Percentiles rank a stretch among this genome's conserved stretches.
Evolutionary conservation across 148 eudicot species (phyloP).

Genomic region (Pouteria glomerata): DNA sequence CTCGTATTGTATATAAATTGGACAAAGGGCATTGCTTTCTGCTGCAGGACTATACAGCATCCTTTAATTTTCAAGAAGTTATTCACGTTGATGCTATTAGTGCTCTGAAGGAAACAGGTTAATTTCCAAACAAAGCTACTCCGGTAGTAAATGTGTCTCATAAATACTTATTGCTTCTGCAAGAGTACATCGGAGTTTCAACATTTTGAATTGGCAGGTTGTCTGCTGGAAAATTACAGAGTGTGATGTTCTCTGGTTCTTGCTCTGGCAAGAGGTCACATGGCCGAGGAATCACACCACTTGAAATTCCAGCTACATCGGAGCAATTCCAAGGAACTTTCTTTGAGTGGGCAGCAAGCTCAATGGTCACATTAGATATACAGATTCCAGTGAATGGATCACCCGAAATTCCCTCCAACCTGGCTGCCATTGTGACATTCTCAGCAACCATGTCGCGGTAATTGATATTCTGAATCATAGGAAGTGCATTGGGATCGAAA

Average conservation of each 20-base stretch:
- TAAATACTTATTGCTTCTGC: constrained; percentile 19
- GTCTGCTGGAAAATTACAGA: constrained; percentile 63
- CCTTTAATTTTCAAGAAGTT: no score
- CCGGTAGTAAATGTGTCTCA: background rate
- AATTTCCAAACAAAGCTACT: background rate
- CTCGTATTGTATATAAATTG: no score
- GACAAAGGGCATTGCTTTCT: no score
- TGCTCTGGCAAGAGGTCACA: constrained; percentile 55
- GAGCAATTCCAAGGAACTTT: constrained; percentile 78
- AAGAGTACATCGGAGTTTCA: constrained; percentile 50
- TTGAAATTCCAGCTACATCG: constrained; percentile 62
- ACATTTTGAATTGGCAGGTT: constrained; percentile 55
- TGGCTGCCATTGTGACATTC: constrained; percentile 73
- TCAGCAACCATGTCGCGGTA: constrained; percentile 76
- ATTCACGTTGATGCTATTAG: background rate
- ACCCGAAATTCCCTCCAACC: constrained; percentile 66
- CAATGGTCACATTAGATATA: constrained; percentile 75
- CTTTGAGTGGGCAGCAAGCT: constrained; percentile 51
- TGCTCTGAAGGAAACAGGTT: constrained; percentile 7
- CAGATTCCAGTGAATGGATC: constrained; percentile 84
- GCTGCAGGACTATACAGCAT: no score
- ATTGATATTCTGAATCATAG: constrained; percentile 65
- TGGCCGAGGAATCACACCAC: constrained; percentile 59
- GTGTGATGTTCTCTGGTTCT: constrained; percentile 20
- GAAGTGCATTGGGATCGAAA: constrained; percentile 71